Conservation (phyloP, 2,329 filamentous ascomycete species). For the Trichophyton mentagrophytes region DNA sequence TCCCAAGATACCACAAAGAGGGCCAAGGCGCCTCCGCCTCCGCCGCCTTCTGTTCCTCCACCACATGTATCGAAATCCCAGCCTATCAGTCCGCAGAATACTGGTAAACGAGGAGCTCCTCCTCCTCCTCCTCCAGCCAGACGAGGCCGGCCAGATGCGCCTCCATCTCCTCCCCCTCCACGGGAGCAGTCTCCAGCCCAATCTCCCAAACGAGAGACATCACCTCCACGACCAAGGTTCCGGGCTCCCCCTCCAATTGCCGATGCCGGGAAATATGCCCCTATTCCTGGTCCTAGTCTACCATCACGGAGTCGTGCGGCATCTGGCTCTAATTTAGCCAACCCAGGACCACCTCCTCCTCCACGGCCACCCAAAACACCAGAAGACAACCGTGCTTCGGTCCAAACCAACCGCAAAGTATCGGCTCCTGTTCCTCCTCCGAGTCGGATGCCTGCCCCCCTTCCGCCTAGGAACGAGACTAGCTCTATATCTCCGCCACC, state of each 20-base stretch:
- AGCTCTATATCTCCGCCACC: slow-evolving; percentile 32
- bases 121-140: slow-evolving; percentile 45
- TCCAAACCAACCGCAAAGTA: slow-evolving; percentile 52
- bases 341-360: slow-evolving; percentile 49
- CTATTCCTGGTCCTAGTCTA: slow-evolving; percentile 37
- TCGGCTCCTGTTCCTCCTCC: slow-evolving; percentile 61
- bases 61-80: slow-evolving; percentile 27
- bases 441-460: slow-evolving; percentile 45
- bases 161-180: slow-evolving; percentile 19
- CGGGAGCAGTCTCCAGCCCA: slow-evolving; percentile 42
- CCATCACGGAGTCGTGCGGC: slow-evolving; percentile 39
- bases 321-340: slow-evolving; percentile 36
- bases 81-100: slow-evolving; percentile 48
- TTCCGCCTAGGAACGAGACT: slow-evolving; percentile 20
- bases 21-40: slow-evolving; percentile 49
- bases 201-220: slow-evolving; percentile 55
- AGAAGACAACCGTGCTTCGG: slow-evolving; percentile 52
- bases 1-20: slow-evolving; percentile 34
- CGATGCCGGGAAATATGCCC: slow-evolving; percentile 77
- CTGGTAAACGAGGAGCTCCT: slow-evolving; percentile 48
- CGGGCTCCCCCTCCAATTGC: slow-evolving; percentile 75
- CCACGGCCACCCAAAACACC: slow-evolving; percentile 52
- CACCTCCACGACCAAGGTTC: slow-evolving; percentile 60
- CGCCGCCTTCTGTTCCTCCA: slow-evolving; percentile 44
- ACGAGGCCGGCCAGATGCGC: slow-evolving; percentile 31